phyloP scores from a whole-genome alignment of 176 grass and related monocot species.

The Panicum miliaceum region DNA sequence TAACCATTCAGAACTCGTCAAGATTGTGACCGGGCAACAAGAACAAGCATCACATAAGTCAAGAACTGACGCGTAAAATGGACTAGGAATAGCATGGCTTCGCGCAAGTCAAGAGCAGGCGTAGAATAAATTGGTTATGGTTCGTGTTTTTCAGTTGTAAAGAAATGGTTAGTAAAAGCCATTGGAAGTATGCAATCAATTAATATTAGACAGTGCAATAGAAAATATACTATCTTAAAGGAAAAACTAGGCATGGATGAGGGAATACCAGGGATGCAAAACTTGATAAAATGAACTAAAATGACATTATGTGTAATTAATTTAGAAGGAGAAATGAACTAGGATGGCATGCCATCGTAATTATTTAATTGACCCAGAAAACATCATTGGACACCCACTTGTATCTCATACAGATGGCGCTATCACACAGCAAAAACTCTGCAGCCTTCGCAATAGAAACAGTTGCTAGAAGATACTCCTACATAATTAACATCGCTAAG shows the following conservation, averaged over 20 bases:
- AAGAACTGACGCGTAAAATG: not conserved
- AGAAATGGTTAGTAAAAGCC: not conserved
- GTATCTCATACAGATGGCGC: no score
- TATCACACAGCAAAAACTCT: no score
- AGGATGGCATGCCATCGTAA: no score
- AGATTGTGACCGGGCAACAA: not conserved
- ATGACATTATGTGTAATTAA: no score
- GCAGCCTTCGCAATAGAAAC: not conserved
- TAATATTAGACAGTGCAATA: not conserved
- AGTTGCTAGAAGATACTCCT: not conserved
- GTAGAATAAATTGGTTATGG: no score
- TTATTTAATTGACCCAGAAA: no score
- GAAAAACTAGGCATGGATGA: not conserved
- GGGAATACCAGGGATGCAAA: no score
- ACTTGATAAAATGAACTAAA: no score
- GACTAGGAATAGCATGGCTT: not conserved
- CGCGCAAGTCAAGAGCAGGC: not conserved
- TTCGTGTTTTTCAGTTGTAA: not conserved
- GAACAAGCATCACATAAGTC: not conserved
- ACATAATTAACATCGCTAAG: not conserved
- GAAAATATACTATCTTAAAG: not conserved
- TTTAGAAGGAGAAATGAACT: no score
- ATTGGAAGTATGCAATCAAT: not conserved
- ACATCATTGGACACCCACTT: no score
- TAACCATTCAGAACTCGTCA: not conserved